Evolutionary conservation across 2,329 filamentous ascomycete genomes (phyloP).

Genomic region (Aspergillus latus): DNA sequence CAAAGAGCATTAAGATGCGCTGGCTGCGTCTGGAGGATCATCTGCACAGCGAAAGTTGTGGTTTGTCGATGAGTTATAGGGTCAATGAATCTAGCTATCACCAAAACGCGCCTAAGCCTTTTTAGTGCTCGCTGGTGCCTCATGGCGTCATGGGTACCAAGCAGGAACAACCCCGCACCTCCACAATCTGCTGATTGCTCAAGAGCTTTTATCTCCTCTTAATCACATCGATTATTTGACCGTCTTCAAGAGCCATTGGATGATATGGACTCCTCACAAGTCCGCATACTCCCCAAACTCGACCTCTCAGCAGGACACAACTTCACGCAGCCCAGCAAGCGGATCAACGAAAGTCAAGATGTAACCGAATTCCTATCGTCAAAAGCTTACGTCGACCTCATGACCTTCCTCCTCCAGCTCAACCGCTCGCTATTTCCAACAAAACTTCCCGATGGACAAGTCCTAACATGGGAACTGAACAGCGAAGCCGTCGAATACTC

Average conservation of each 20-base stretch:
- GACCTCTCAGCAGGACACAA: conserved; percentile 50
- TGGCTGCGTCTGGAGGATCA: neutral
- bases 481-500: conserved; percentile 49
- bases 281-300: conserved; percentile 48
- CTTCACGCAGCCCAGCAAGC: conserved; percentile 72
- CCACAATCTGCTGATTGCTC: neutral
- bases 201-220: neutral
- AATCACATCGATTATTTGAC: no score
- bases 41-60: neutral
- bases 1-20: neutral
- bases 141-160: conserved; percentile 8
- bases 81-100: neutral
- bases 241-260: conserved; percentile 12
- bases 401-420: conserved; percentile 83
- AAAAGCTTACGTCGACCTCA: conserved; percentile 82
- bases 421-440: conserved; percentile 82
- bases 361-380: conserved; percentile 77
- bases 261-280: conserved; percentile 21
- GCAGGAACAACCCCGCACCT: conserved; percentile 6
- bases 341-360: conserved; percentile 81
- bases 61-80: no score
- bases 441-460: conserved; percentile 41
- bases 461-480: conserved; percentile 53
- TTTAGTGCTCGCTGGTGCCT: neutral
- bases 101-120: neutral